Evolutionary conservation across 2,329 filamentous ascomycete genomes (phyloP).

Genomic region (Didymella sp.): DNA sequence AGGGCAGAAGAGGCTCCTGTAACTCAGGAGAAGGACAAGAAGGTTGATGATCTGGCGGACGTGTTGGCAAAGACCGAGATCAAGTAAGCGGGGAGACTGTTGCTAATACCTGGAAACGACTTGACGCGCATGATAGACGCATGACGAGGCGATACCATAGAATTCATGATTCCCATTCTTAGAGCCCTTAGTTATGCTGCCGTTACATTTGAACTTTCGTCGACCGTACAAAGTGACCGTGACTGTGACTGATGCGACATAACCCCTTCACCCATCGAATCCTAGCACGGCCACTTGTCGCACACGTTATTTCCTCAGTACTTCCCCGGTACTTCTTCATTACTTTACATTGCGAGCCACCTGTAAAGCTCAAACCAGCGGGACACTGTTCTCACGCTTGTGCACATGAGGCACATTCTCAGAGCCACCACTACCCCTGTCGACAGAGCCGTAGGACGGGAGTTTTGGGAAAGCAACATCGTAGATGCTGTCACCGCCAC

Average conservation of each 20-base stretch:
- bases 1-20: slow-evolving; percentile 76
- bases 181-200: not conserved
- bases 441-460: not conserved
- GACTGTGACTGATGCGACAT: too few species aligned
- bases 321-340: too few species aligned
- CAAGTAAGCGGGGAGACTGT: slow-evolving; percentile 28
- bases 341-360: too few species aligned
- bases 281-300: too few species aligned
- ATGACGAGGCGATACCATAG: slow-evolving; percentile 20
- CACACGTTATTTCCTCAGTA: too few species aligned
- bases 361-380: slow-evolving; percentile 1
- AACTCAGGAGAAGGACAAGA: slow-evolving; percentile 73
- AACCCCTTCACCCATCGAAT: not conserved
- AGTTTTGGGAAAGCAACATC: not conserved
- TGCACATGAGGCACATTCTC: slow-evolving; percentile 9
- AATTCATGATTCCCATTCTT: slow-evolving; percentile 11
- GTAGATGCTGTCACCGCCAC: not conserved
- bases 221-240: too few species aligned
- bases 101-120: not conserved
- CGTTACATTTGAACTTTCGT: too few species aligned
- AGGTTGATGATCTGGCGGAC: slow-evolving; percentile 81
- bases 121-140: slow-evolving; percentile 1
- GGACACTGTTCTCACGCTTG: slow-evolving; percentile 21
- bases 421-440: not conserved
- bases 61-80: slow-evolving; percentile 73